phyloP scores from a whole-genome alignment of 2,329 filamentous ascomycete species.

The Chaetomiaceae sp. region DNA sequence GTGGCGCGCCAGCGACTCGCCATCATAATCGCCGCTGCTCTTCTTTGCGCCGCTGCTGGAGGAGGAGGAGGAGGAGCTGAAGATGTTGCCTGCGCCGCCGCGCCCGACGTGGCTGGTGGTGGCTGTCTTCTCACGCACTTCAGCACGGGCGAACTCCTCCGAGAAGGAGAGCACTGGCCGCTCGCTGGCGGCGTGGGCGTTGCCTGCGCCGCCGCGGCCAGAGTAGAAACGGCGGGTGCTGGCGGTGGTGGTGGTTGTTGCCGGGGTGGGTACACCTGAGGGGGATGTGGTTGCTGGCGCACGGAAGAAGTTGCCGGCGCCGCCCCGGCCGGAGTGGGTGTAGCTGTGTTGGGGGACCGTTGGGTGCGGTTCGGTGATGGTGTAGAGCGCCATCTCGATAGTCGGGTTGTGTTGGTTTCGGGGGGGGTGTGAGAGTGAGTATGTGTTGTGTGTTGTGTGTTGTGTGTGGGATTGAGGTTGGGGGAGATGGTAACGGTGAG shows the following conservation, averaged over 20 bases:
- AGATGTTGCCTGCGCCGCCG: constrained; percentile 59
- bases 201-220: constrained; percentile 64
- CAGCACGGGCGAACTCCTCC: constrained; percentile 58
- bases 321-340: constrained; percentile 52
- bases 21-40: neutral
- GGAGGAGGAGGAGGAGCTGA: constrained; percentile 17
- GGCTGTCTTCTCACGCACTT: constrained; percentile 47
- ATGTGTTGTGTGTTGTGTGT: constrained; percentile 13
- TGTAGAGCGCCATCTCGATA: constrained; percentile 41
- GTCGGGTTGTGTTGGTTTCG: too few species aligned
- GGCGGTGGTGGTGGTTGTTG: constrained; percentile 41
- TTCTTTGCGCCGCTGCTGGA: neutral
- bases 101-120: constrained; percentile 58
- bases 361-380: constrained; percentile 47
- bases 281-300: constrained; percentile 42
- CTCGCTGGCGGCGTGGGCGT: constrained; percentile 50
- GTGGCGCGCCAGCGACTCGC: constrained; percentile 6
- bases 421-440: constrained; percentile 8
- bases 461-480: neutral
- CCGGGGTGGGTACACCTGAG: constrained; percentile 46
- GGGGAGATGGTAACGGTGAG: too few species aligned
- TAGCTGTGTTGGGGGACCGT: constrained; percentile 44
- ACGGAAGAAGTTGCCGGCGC: constrained; percentile 53
- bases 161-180: constrained; percentile 62
- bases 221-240: constrained; percentile 52